Evolutionary conservation across 257 asterid species (phyloP).

Genomic region (Linderniella brevidens): DNA sequence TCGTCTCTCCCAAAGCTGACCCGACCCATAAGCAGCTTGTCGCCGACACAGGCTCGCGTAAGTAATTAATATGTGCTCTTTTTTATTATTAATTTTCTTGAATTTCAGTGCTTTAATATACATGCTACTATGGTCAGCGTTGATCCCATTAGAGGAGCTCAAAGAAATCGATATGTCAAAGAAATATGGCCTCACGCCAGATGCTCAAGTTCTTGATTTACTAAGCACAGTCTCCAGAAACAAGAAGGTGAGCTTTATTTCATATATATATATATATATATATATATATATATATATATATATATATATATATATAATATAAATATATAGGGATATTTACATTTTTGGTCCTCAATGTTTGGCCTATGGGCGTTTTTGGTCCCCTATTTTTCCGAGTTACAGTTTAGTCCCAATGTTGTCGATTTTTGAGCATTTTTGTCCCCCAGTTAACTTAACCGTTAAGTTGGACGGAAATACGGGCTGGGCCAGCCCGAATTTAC

Average conservation of each 20-base stretch:
- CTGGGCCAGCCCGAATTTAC: no score
- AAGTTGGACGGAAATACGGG: no score
- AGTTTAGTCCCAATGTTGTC: no score
- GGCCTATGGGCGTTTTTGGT: no score
- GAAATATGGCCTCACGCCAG: conserved; percentile 54
- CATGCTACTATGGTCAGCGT: conserved; percentile 35
- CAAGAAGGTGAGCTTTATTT: conserved; percentile 28
- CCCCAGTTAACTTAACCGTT: no score
- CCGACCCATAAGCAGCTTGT: conserved; percentile 57
- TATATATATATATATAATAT: background rate
- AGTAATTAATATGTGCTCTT: no score
- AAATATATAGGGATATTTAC: no score
- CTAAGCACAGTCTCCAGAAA: conserved; percentile 34
- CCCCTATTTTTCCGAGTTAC: no score
- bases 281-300: background rate
- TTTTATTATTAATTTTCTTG: no score
- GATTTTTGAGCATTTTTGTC: no score
- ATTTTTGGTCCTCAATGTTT: no score
- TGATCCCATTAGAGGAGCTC: conserved; percentile 60
- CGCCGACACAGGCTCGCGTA: conserved; percentile 59
- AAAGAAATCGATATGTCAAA: conserved; percentile 40
- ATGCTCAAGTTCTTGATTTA: conserved; percentile 58
- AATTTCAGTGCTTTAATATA: background rate
- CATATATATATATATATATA: no score
- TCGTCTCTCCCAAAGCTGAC: conserved; percentile 50